These are phyloP conservation scores for Scedosporium boydii DNA, from an alignment of 2,329 filamentous ascomycete species.

Conservation along the genomic window DNA sequence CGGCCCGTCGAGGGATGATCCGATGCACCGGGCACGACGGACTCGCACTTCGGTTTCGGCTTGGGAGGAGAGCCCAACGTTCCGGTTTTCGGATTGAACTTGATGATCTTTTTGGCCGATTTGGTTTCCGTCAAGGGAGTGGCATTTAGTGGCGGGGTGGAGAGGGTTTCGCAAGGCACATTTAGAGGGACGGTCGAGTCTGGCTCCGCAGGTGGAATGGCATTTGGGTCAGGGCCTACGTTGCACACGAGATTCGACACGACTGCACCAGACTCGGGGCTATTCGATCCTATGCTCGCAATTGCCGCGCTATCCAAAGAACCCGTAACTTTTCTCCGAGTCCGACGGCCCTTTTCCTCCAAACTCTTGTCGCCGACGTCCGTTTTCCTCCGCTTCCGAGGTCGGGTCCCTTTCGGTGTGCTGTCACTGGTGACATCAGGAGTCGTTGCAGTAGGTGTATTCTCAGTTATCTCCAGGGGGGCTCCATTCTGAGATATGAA, in stretches of 20 bases:
- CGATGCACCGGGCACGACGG: background rate
- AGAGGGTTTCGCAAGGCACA: background rate
- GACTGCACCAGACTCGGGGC: background rate
- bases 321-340: constrained; percentile 11
- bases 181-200: background rate
- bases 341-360: constrained; percentile 18
- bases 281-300: background rate
- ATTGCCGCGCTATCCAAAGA: background rate
- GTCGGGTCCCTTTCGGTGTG: constrained; percentile 14
- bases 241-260: background rate
- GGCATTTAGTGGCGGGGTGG: constrained; percentile 8
- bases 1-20: background rate
- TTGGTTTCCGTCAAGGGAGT: constrained; percentile 15
- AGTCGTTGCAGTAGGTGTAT: background rate
- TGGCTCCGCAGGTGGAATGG: background rate
- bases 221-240: background rate
- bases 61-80: constrained; percentile 54
- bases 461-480: background rate
- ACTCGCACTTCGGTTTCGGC: constrained; percentile 27
- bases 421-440: constrained; percentile 16
- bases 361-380: constrained; percentile 16
- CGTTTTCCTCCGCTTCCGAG: constrained; percentile 35
- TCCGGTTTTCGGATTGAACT: constrained; percentile 49
- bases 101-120: constrained; percentile 38
- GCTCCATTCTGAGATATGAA: background rate